These are phyloP conservation scores for Ulvella scutata DNA, from an alignment of 139 green algal genomes.

Conservation along the genomic window DNA sequence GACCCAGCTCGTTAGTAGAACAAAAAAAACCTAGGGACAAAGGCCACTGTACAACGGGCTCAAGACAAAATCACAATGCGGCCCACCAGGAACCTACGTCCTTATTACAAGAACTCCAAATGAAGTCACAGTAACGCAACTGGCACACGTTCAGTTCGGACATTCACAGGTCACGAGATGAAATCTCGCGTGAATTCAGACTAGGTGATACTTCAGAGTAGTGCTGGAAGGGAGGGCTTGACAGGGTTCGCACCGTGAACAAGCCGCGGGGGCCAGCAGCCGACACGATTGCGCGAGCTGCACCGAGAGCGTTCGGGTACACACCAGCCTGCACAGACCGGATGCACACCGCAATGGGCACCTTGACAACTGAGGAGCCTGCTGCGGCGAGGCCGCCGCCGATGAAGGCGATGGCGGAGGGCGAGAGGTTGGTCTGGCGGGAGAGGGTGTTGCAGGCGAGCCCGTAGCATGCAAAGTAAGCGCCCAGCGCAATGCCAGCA, in stretches of 20 bases:
- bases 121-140: too few species aligned
- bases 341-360: slow-evolving; percentile 72
- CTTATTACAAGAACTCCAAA: too few species aligned
- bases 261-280: slow-evolving; percentile 46
- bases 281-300: slow-evolving; percentile 29
- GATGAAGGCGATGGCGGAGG: slow-evolving; percentile 49
- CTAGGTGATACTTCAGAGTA: too few species aligned
- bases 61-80: too few species aligned
- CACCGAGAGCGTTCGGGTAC: slow-evolving; percentile 55
- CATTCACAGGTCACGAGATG: too few species aligned
- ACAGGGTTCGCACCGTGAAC: slow-evolving; percentile 36
- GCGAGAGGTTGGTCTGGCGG: slow-evolving; percentile 15
- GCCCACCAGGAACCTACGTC: too few species aligned
- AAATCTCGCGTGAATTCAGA: too few species aligned
- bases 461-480: slow-evolving; percentile 88
- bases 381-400: slow-evolving; percentile 52
- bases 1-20: too few species aligned
- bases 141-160: too few species aligned
- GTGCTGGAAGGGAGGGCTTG: too few species aligned
- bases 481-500: slow-evolving; percentile 83
- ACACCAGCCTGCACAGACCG: slow-evolving; percentile 62
- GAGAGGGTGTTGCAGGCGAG: slow-evolving; percentile 48
- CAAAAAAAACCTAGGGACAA: too few species aligned
- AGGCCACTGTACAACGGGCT: too few species aligned
- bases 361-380: slow-evolving; percentile 67